Conservation (phyloP, 2,329 filamentous ascomycete genomes). For the Sporothrix mexicana region DNA sequence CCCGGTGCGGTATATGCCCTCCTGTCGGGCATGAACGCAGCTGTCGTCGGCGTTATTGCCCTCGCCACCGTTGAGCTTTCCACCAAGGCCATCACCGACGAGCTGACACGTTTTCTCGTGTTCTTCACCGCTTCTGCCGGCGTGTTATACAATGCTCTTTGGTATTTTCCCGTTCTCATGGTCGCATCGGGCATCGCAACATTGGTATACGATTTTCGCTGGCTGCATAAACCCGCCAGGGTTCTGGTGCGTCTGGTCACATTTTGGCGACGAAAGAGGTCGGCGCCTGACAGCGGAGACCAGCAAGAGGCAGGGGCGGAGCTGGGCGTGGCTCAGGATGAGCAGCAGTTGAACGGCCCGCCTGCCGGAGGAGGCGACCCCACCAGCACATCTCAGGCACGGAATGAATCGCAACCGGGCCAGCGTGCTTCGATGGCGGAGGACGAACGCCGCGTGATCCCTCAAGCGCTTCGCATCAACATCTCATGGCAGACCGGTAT, state of each 20-base stretch:
- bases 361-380: background rate
- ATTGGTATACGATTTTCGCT: background rate
- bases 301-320: background rate
- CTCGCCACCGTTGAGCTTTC: constrained; percentile 72
- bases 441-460: constrained; percentile 1
- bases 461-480: background rate
- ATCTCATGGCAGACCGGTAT: background rate
- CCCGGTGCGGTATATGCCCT: constrained; percentile 70
- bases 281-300: background rate
- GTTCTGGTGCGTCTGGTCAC: background rate
- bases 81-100: constrained; percentile 70
- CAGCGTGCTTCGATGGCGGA: background rate
- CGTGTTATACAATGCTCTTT: constrained; percentile 72
- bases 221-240: background rate
- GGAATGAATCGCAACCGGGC: background rate
- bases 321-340: background rate
- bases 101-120: constrained; percentile 66
- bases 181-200: background rate
- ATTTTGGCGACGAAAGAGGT: background rate
- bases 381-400: background rate
- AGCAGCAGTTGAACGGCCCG: too few species aligned
- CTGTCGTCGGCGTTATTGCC: constrained; percentile 74
- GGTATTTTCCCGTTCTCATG: background rate
- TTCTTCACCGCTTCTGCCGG: constrained; percentile 68
- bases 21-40: constrained; percentile 72